Evolutionary conservation across 805 yeast species (phyloP), one percentile per base, ranked within the genome.

Genomic region (Candida vartiovaarae): DNA sequence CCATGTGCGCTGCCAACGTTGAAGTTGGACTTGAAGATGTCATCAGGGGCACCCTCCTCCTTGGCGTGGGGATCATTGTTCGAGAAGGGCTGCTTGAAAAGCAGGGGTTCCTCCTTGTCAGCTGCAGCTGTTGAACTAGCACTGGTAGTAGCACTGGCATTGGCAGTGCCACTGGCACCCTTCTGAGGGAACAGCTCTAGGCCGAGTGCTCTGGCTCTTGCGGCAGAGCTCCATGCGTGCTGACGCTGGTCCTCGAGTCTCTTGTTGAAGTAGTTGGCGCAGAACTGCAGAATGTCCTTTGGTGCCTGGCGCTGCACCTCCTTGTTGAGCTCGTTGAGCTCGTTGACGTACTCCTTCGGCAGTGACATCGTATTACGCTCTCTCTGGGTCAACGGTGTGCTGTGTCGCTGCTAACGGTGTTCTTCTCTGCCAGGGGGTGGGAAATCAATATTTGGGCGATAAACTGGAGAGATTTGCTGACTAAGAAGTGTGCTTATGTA

Each of bases 221-320:
- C 57, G 53, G 72, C 75, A 45, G 71, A 74, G n/a, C 61, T 60
- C 76, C 78, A 76, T 39, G 73, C 63, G 33, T 68, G 70, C 28
- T 67, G 56, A 57, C 85, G 71, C 56, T 82, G 85, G 29, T 73
- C 71, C 51, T 78, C 80, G 46, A 84, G 65, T 46, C 81, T 75
- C 39, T 70, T 61, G 56, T 74, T 75, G 67, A 85, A 85, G 62
- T 81, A 82, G 62, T 80, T 75, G 44, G 85, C 82, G 55, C 90
- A 82, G 64, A 84, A 85, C 57, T 84, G 89, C 45, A 85, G 60
- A 9, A 84, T 67, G 56, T 84, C 91, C 10, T 68, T 57, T 2
- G 95, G 95, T 53, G 80, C 75, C 40, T 71, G 67, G 36, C 61
- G 60, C 38, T 67, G 66, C 41, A 77, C 60, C 56, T 80, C 84